Evolutionary conservation across 2,329 filamentous ascomycete genomes (phyloP), one percentile per base, ranked within the genome.

Genomic region (Nothopassalora personata): DNA sequence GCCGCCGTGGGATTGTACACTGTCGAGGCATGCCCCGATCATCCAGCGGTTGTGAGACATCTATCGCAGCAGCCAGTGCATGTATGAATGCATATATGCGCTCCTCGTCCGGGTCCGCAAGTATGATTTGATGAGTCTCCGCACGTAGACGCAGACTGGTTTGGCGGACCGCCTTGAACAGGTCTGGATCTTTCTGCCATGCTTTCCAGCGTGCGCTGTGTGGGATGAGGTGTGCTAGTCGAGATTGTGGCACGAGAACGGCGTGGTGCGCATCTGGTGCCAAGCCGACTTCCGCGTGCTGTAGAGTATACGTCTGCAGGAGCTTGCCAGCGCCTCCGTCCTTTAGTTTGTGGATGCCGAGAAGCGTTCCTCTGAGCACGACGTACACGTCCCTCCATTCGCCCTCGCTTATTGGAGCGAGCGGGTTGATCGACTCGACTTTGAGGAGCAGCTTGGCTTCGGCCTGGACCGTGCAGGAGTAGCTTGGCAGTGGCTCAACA

Each of bases 231-330:
- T 77, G 74, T 8, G 76, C 79, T 45, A 80, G 72, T 5, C 76
- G 71, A 10, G 74, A 77, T 57, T 76, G 75, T 8, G 78, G 79
- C 0, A 74, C 64, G 31, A 79, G 64, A 2, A 74, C 59, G 0
- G 70, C 71, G 81, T 90, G 89, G 67, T 82, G 80, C 70, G 89
- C 87, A 72, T 91, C 88, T 15, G 84, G 82, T 9, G 89, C 88
- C 61, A 91, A 82, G 10, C 88, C 88, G 23, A 88, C 83, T 72
- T 91, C 88, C 23, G 88, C 88, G 70, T 91, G 86, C 63, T 90
- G 82, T 51, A 91, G 78, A 54, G 85, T 88, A 70, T 90, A 91
- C n/a, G 81, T 82, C 70, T 80, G 83, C 63, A 90, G 76, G 39
- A 90, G 73, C 57, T 78, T 78, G 19, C 82, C 83, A 74, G 86